Conservation (phyloP, 495 filamentous ascomycete species). For the Bryoglossum gracile region DNA sequence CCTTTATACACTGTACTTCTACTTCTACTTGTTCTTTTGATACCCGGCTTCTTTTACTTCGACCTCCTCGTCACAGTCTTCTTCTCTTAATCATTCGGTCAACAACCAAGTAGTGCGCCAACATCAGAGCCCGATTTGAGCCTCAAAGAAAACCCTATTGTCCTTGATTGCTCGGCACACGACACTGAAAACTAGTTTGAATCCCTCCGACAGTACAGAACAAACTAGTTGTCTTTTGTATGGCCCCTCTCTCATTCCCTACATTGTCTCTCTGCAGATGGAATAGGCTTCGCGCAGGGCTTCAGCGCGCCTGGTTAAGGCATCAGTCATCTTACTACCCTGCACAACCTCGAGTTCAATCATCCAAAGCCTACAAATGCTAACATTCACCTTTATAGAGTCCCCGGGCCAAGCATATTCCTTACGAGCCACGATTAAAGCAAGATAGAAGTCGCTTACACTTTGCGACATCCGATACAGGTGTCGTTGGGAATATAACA, state of each 20-base stretch:
- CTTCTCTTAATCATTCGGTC: slow-evolving; percentile 2
- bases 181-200: slow-evolving; percentile 4
- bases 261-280: neutral
- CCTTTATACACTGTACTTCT: slow-evolving; percentile 10
- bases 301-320: slow-evolving; percentile 13
- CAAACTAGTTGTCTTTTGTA: slow-evolving; percentile 8
- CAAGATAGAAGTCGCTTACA: slow-evolving; percentile 10
- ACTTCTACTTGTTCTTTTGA: slow-evolving; percentile 23
- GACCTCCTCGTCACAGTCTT: neutral
- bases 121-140: slow-evolving; percentile 15
- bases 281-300: slow-evolving; percentile 13
- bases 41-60: slow-evolving; percentile 17
- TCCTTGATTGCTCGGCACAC: neutral
- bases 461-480: slow-evolving; percentile 10
- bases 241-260: slow-evolving; percentile 5
- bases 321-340: slow-evolving; percentile 7
- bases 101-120: slow-evolving; percentile 3
- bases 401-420: slow-evolving; percentile 4
- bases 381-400: slow-evolving; percentile 4
- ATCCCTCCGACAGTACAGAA: slow-evolving; percentile 11
- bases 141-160: slow-evolving; percentile 11
- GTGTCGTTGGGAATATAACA: slow-evolving; percentile 12
- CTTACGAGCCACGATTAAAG: slow-evolving; percentile 19
- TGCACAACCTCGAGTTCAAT: slow-evolving; percentile 1
- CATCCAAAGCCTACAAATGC: slow-evolving; percentile 8